A percentile compares a stretch with the other conserved stretches of the same genome.
Conservation (phyloP, 306 rosid genomes). For the Citrullus colocynthis region DNA sequence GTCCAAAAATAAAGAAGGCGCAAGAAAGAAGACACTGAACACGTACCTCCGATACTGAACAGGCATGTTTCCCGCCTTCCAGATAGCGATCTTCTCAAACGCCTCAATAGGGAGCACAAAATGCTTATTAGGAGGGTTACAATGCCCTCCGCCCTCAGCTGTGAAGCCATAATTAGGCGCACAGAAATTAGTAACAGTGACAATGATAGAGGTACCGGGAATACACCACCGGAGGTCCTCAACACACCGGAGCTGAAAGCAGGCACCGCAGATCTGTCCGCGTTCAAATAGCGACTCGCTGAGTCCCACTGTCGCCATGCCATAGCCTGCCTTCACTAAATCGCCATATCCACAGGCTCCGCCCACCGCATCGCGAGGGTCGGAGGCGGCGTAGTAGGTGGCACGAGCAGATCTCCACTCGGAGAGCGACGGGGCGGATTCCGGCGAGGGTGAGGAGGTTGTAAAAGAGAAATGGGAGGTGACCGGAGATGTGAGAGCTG, state of each 20-base stretch:
- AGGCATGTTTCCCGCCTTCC: slow-evolving; percentile 98
- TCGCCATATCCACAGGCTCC: slow-evolving; percentile 97
- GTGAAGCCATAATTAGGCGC: slow-evolving; percentile 80
- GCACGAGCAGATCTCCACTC: slow-evolving; percentile 89
- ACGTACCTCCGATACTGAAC: slow-evolving; percentile 74
- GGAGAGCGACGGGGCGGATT: slow-evolving; percentile 16
- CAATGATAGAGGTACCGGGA: slow-evolving; percentile 73
- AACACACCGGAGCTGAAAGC: slow-evolving; percentile 66
- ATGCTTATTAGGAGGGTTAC: slow-evolving; percentile 83
- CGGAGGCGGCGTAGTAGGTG: slow-evolving; percentile 78
- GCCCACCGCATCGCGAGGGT: slow-evolving; percentile 74
- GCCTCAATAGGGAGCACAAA: slow-evolving; percentile 86
- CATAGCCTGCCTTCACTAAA: slow-evolving; percentile 55
- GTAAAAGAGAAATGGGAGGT: slow-evolving; percentile 35
- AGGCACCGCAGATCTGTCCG: slow-evolving; percentile 99
- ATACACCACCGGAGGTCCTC: slow-evolving; percentile 88
- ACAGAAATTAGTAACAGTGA: slow-evolving; percentile 85
- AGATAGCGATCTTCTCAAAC: slow-evolving; percentile 89
- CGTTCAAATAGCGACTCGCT: slow-evolving; percentile 68
- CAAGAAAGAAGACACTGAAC: not conserved
- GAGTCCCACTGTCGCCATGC: slow-evolving; percentile 78
- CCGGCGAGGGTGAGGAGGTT: slow-evolving; percentile 4
- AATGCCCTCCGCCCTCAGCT: slow-evolving; percentile 77
- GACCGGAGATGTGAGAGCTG: slow-evolving; percentile 12
- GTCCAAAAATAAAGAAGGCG: not conserved